Base-by-base conservation (phyloP, 805 yeast species). In the Wickerhamiella lipophila region DNA sequence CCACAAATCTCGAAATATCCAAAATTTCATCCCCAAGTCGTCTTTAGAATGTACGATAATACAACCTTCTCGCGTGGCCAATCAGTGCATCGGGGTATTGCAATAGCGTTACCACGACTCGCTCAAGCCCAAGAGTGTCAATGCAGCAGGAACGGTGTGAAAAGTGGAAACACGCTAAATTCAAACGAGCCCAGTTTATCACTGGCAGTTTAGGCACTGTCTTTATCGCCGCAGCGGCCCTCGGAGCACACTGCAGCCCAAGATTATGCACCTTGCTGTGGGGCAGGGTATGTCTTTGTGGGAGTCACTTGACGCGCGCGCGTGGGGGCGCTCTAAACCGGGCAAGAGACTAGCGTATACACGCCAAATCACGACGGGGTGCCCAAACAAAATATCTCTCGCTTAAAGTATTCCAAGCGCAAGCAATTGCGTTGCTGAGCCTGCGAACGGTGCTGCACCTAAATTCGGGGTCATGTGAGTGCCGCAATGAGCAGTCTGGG, bases 171-270 rank as follows among this genome's bases (percentile, higher is more conserved):
- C 4, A 3, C 4, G 6, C 19, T 7, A 32, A n/a, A 4, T 32
- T 15, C 19, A 32, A 15, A 6, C 11, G 6, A 15, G 19, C 11
- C 12, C 5, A 32, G 15, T 6, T 15, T 32, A 11, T n/a, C 11
- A 19, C 38, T 7, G 11, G 21, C 38, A 9, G 15, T 16, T 32
- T 32, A 32, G 21, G 21, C 38, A 19, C 38, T n/a, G 38, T 16
- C 38, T n/a, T 32, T 32, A 32, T 32, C 38, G 38, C 15, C 38
- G 38, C 38, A 32, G 38, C 38, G 38, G 38, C 38, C 38, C 38
- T 32, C 38, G 38, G 38, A 32, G 38, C 19, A 15, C 15, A 32
- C 38, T 32, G 38, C 38, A 32, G 38, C 21, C 38, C 19, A 32
- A 32, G 38, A 32, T 32, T 32, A 32, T 32, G 38, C 38, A 32